Evolutionary conservation across 768 basidiomycete genomes (phyloP).

Genomic region (Neoboletus brunneissimus): DNA sequence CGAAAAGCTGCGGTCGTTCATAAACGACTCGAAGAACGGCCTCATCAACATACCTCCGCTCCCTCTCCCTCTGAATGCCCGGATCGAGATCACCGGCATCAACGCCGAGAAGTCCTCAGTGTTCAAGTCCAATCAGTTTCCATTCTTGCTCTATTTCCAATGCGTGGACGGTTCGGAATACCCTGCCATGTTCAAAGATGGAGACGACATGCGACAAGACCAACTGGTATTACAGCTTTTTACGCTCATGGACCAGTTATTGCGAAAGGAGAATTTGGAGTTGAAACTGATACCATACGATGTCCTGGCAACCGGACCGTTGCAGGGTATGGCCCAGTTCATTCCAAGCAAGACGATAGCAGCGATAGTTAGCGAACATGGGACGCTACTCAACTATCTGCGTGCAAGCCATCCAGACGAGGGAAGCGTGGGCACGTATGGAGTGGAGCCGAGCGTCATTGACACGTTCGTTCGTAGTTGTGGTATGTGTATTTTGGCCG

Average conservation of each 20-base stretch:
- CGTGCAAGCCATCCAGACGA: constrained; percentile 87
- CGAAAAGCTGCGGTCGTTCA: constrained; percentile 83
- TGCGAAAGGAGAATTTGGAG: constrained; percentile 94
- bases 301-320: constrained; percentile 86
- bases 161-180: constrained; percentile 82
- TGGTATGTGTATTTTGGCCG: constrained; percentile 54
- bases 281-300: constrained; percentile 88
- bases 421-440: constrained; percentile 90
- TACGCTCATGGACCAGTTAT: constrained; percentile 92
- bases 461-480: constrained; percentile 97
- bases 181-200: constrained; percentile 97
- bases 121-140: constrained; percentile 96
- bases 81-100: constrained; percentile 79
- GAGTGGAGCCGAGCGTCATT: constrained; percentile 91
- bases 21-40: constrained; percentile 83
- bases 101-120: constrained; percentile 89
- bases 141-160: constrained; percentile 87
- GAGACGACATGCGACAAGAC: constrained; percentile 98
- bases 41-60: constrained; percentile 77
- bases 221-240: constrained; percentile 98
- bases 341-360: constrained; percentile 95
- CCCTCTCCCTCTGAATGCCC: constrained; percentile 90
- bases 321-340: constrained; percentile 96
- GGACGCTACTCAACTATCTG: constrained; percentile 84
- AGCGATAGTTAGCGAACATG: constrained; percentile 89